Evolutionary conservation across 2,329 filamentous ascomycete genomes (phyloP), one percentile per base, ranked within the genome.

Genomic region (Metarhizium humberi): DNA sequence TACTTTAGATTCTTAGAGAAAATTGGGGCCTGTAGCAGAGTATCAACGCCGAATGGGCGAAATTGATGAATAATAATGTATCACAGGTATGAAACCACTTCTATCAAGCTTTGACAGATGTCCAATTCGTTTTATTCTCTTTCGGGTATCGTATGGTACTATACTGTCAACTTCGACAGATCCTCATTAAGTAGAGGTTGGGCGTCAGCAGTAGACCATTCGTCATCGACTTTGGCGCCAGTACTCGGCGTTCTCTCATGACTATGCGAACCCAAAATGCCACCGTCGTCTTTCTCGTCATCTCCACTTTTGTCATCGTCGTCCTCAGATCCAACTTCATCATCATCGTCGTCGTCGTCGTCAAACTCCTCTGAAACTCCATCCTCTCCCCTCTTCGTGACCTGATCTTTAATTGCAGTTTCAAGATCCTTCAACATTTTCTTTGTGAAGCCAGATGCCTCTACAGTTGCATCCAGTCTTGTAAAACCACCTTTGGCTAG

Each of bases 351-450:
- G 2, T 65, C 63, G 2, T 65, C 64, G 0, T 64, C 64, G 8
- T 62, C 58, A 1, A 61, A 56, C 3, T 62, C 61, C 6, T 64
- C 64, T 1, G 61, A 57, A 3, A 63, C 64, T 0, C 60, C 64
- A 3, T 65, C 66, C n/a, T 68, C 70, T 1, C 69, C 67, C n/a
- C 73, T 67, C 50, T 69, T 58, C 45, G 76, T 74, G 53, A 85
- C 81, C 67, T 91, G 87, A 74, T 88, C 87, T 62, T 86, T 86
- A 73, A 99, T 94, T 61, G 95, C 96, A 10, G 83, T 81, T 67
- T 96, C 94, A 16, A 99, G 75, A 62, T 99, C 94, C 70, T 94
- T 95, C 16, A 90, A 82, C 87, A 96, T 96, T 74, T 96, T 97
- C 76, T 87, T 95, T 20, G 90, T 95, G 70, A 99, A 97, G 0